These are phyloP conservation scores for Wallemia mellicola DNA, from an alignment of 1,284 basidiomycete species.

Conservation along the genomic window DNA sequence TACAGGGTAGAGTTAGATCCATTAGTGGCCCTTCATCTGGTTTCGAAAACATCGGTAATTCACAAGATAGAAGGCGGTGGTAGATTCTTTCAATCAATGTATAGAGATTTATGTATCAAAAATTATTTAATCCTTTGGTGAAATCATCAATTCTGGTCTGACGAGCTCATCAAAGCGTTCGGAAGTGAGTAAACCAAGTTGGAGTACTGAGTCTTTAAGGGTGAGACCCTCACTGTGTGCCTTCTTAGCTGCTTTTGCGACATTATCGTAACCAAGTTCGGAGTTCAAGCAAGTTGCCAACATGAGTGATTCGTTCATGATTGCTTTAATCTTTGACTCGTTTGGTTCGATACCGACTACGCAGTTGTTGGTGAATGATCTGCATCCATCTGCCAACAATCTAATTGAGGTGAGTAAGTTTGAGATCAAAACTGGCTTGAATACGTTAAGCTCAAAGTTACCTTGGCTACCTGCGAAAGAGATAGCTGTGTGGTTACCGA, in stretches of 20 bases:
- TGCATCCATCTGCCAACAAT: conserved; percentile 57
- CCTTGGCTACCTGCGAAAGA: conserved; percentile 78
- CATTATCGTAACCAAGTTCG: conserved; percentile 83
- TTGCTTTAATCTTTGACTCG: conserved; percentile 59
- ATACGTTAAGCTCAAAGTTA: conserved; percentile 97
- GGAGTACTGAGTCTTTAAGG: conserved; percentile 72
- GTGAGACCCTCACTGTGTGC: conserved; percentile 95
- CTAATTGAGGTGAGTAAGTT: conserved; percentile 90
- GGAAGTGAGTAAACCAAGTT: conserved; percentile 51
- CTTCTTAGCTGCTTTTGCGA: conserved; percentile 95
- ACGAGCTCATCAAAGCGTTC: conserved; percentile 93
- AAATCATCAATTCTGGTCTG: conserved; percentile 38
- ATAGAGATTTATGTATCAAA: not conserved
- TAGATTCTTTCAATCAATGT: not conserved
- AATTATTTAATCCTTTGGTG: conserved; percentile 4
- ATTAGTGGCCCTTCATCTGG: not conserved
- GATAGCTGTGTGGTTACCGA: conserved; percentile 88
- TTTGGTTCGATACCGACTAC: conserved; percentile 89
- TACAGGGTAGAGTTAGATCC: not conserved
- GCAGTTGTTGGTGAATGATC: conserved; percentile 84
- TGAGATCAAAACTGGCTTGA: conserved; percentile 96
- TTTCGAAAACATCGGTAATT: not conserved
- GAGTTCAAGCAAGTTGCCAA: conserved; percentile 79
- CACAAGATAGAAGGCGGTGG: not conserved
- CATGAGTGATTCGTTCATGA: conserved; percentile 89